Conservation (phyloP, 2,329 filamentous ascomycete genomes). For the Cladophialophora carrionii region DNA sequence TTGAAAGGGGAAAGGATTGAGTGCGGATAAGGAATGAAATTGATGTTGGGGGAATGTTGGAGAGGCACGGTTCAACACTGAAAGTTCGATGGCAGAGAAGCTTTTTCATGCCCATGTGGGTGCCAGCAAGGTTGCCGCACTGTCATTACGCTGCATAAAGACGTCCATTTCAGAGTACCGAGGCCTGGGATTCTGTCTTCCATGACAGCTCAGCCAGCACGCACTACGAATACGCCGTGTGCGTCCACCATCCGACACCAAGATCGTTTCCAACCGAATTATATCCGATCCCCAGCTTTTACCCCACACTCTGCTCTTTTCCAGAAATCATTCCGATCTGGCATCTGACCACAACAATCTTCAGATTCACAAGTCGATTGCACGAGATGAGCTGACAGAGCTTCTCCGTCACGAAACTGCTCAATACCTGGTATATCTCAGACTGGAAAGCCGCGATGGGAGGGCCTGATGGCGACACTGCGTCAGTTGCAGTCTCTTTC, state of each 20-base stretch:
- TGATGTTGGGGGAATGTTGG: not conserved
- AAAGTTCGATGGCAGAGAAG: not conserved
- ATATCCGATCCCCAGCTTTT: not conserved
- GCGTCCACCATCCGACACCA: not conserved
- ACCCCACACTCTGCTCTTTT: not conserved
- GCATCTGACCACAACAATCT: not conserved
- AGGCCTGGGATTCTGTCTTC: not conserved
- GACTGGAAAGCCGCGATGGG: not conserved
- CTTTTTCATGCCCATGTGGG: not conserved
- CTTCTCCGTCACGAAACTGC: not conserved
- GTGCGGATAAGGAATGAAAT: not conserved
- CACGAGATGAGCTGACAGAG: not conserved
- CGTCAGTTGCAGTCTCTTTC: constrained; percentile 5
- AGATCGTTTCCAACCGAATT: not conserved
- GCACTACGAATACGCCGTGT: not conserved
- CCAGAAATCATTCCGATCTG: not conserved
- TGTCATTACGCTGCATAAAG: not conserved
- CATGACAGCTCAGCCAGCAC: not conserved
- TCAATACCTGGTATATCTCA: not conserved
- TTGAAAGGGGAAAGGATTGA: not conserved
- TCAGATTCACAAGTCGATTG: not conserved
- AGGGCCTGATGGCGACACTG: not conserved
- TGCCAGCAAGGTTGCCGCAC: not conserved
- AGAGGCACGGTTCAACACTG: not conserved
- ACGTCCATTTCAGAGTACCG: not conserved